Base-by-base conservation (phyloP, 345 rosid species). In the Salix viminalis region DNA sequence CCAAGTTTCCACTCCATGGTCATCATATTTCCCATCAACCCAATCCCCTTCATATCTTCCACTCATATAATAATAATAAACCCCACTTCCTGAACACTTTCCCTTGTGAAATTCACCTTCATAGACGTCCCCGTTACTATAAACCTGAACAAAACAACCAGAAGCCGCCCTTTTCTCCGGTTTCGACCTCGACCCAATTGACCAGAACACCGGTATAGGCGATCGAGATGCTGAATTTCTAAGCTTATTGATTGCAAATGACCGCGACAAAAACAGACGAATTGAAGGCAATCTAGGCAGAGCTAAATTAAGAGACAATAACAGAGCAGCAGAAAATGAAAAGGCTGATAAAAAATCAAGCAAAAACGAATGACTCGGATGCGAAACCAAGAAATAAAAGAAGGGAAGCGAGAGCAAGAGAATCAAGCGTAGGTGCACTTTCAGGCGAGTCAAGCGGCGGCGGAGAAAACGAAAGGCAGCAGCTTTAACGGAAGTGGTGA, bases 1-100 rank as follows among this genome's bases (percentile, higher is more conserved):
- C 99, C 98, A 95, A 1, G 98, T 95, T 82, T 95, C 98, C 9
- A 95, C 97, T 28, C 99, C 99, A 74, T 82, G 86, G 5, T 98
- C 99, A 74, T 95, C 92, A 74, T 95, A 95, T 81, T 91, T 93
- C 18, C 92, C 98, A 44, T 95, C 98, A 48, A 93, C 85, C 99
- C 99, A 95, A 70, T 93, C 97, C 19, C 98, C 99, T 77, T 93
- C 97, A 30, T 81, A 95, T 75, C 94, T 86, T 62, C 98, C 99
- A 75, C 94, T 95, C 98, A 95, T 84, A 84, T 85, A 91, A 82
- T 95, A 93, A 80, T 91, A 89, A 81, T 95, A 93, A 19, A 93
- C 94, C 23, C 99, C 99, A 30, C 87, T 87, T 16, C 99, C 99
- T 1, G 96, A 89, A 76, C 96, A 91, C 85, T 89, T 93, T 2